These are phyloP conservation scores for Aspergillus transmontanensis DNA, from an alignment of 2,329 filamentous ascomycete species.

Conservation along the genomic window DNA sequence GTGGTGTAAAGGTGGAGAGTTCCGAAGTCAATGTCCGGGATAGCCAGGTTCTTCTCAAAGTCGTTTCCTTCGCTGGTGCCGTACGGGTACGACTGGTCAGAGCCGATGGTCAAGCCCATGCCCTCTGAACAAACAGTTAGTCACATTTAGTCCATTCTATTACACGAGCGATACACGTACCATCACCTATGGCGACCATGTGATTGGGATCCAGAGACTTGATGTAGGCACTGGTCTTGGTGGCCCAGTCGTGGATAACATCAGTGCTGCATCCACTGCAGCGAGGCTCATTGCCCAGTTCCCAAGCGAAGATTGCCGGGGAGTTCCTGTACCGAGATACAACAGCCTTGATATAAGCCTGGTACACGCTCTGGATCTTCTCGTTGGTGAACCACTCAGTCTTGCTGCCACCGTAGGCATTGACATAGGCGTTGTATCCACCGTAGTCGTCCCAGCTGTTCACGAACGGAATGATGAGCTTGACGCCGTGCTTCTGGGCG, in stretches of 20 bases:
- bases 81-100: slow-evolving; percentile 19
- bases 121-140: background rate
- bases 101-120: slow-evolving; percentile 15
- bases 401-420: slow-evolving; percentile 12
- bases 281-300: slow-evolving; percentile 20
- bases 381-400: slow-evolving; percentile 17
- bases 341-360: slow-evolving; percentile 18
- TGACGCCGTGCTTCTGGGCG: slow-evolving; percentile 14
- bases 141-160: background rate
- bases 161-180: background rate
- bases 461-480: slow-evolving; percentile 15
- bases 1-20: slow-evolving; percentile 10
- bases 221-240: slow-evolving; percentile 20
- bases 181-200: slow-evolving; percentile 19
- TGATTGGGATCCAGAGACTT: slow-evolving; percentile 18
- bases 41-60: slow-evolving; percentile 13
- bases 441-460: slow-evolving; percentile 22
- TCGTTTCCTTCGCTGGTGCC: slow-evolving; percentile 14
- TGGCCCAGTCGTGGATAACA: slow-evolving; percentile 14
- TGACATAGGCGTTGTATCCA: slow-evolving; percentile 18
- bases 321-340: slow-evolving; percentile 16
- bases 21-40: slow-evolving; percentile 18
- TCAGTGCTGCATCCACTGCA: slow-evolving; percentile 16
- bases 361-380: slow-evolving; percentile 14
- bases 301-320: slow-evolving; percentile 17